These are phyloP conservation scores for Silene coronaria DNA, from an alignment of 179 eudicot species.

Conservation along the genomic window DNA sequence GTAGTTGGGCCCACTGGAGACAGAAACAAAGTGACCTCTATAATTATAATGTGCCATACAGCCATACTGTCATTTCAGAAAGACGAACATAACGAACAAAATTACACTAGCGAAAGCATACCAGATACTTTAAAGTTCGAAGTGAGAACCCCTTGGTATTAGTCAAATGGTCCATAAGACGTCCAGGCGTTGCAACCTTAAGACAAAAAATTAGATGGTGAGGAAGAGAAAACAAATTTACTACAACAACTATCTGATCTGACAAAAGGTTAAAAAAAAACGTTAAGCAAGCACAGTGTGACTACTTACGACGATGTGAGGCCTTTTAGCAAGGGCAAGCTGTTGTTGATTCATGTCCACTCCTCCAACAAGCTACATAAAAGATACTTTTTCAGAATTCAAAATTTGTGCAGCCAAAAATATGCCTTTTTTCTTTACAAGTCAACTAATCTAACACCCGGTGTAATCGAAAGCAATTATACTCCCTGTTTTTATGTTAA, in stretches of 20 bases:
- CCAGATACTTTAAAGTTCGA: slow-evolving; percentile 77
- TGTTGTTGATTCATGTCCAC: slow-evolving; percentile 64
- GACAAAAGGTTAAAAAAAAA: not conserved
- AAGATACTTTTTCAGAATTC: not conserved
- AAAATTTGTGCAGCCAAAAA: not conserved
- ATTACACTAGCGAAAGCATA: slow-evolving; percentile 27
- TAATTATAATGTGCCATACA: not conserved
- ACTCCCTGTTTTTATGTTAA: not conserved
- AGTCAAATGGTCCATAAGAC: slow-evolving; percentile 85
- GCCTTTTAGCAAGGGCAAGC: slow-evolving; percentile 62
- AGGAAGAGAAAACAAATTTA: not conserved
- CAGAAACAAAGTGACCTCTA: not conserved
- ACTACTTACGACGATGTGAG: slow-evolving; percentile 69
- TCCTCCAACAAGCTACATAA: slow-evolving; percentile 81
- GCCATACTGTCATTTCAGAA: too few relatives aligned
- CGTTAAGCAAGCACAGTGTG: not conserved
- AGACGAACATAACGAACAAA: not conserved
- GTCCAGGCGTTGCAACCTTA: slow-evolving; percentile 96
- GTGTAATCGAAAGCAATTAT: not conserved
- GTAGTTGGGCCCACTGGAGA: not conserved
- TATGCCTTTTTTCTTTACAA: not conserved
- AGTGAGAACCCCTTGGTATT: slow-evolving; percentile 93
- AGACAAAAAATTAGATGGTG: slow-evolving; percentile 4
- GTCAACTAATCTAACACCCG: not conserved
- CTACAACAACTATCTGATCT: not conserved